Conservation (phyloP, 148 eudicot genomes). For the Oxyria digyna region DNA sequence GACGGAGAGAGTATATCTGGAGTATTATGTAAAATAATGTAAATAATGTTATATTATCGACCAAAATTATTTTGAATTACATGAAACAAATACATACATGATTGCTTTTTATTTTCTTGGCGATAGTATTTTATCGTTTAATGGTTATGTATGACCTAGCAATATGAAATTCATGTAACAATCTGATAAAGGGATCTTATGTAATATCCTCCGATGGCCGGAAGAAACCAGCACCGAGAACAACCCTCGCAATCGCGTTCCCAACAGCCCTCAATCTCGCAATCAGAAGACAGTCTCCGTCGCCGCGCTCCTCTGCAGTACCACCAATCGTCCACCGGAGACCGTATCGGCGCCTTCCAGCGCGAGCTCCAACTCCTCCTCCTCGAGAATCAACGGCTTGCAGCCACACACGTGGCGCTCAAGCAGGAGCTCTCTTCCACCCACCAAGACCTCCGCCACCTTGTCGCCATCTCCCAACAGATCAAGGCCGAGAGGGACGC, state of each 20-base stretch:
- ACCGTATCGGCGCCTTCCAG: constrained; percentile 24
- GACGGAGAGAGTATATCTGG: too few species aligned
- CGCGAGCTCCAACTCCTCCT: constrained; percentile 49
- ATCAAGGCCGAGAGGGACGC: constrained; percentile 37
- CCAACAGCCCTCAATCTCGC: not conserved
- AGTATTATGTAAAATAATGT: too few species aligned
- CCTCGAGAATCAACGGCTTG: constrained; percentile 43
- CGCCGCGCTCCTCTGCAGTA: constrained; percentile 9
- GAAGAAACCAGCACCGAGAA: constrained; percentile 31
- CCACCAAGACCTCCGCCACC: constrained; percentile 39
- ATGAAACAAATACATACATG: too few species aligned
- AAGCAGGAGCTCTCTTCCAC: constrained; percentile 50
- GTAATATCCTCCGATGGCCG: constrained; percentile 24
- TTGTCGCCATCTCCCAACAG: constrained; percentile 27
- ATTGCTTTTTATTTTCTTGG: too few species aligned
- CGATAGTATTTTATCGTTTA: too few species aligned
- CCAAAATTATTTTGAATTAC: too few species aligned
- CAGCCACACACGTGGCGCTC: constrained; percentile 43
- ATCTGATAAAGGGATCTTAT: too few species aligned
- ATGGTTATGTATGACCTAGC: too few species aligned
- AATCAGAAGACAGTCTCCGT: constrained; percentile 19
- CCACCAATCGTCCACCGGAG: constrained; percentile 20
- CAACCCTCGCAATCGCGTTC: not conserved
- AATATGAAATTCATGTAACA: too few species aligned
- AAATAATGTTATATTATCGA: too few species aligned